Base-by-base conservation (phyloP, 495 filamentous ascomycete genomes). In the Paragyromitra xinjiangensis region DNA sequence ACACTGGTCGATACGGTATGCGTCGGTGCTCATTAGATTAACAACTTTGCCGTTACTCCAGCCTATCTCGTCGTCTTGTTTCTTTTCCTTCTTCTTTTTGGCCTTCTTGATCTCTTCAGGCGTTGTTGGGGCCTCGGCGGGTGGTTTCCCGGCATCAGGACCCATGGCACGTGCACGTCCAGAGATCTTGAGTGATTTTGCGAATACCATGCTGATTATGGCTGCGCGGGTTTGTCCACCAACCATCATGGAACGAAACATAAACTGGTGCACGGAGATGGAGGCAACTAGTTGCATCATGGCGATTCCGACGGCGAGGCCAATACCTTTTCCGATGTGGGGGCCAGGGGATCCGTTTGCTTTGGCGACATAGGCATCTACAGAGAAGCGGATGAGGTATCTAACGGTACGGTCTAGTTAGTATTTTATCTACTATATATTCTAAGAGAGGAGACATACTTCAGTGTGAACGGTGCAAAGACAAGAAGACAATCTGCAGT, bases 21-120 rank as follows among this genome's bases (percentile, higher is more conserved):
- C 94, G 80, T 98, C 95, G 50, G 94, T 93, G 69, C 91, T 92
- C 95, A 98, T 98, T 79, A 98, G 82, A 68, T 94, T 96, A 75
- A 94, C 88, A 39, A 98, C 91, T 69, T 92, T 88, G 22, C 95
- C 95, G 81, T 98, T 98, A 56, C 89, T 89, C 95, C 95, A 98
- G 6, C 87, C 87, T 77, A 94, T 75, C 82, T 86, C 81, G 39
- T 84, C 77, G 34, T 84, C 83, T 59, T 84, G 86, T 44, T 26
- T 87, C 50, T 72, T 84, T 19, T 29, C 56, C 19, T 63, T 29
- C 75, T 69, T 82, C 84, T 73, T 88, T 77, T 82, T 85, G 81
- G 19, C 80, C 75, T 64, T 82, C 61, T 81, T 87, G 80, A 73
- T 84, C 79, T 50, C 84, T 14, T 76, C 53, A 8, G 44, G 14